Evolutionary conservation across 2,329 filamentous ascomycete species (phyloP).

Genomic region (Neophaeococcomyces mojaviensis): DNA sequence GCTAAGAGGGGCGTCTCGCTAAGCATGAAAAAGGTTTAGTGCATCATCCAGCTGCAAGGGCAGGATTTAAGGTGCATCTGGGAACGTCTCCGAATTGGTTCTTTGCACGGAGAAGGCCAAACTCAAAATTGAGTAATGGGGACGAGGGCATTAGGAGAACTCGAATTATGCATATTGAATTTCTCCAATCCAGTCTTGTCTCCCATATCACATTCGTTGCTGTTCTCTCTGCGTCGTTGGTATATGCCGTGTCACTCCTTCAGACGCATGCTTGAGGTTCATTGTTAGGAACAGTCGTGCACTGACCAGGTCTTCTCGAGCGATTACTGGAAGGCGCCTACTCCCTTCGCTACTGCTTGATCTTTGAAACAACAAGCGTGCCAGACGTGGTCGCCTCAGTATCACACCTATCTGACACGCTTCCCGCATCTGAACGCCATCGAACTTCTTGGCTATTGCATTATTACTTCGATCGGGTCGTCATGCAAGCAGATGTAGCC

Average conservation of each 20-base stretch:
- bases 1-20: background rate
- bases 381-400: background rate
- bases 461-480: background rate
- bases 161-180: background rate
- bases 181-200: background rate
- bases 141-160: constrained; percentile 5
- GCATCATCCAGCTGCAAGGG: background rate
- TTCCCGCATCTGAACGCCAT: background rate
- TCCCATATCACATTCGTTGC: background rate
- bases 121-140: constrained; percentile 7
- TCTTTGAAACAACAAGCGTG: constrained; percentile 5
- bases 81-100: background rate
- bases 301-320: background rate
- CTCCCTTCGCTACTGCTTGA: background rate
- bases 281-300: background rate
- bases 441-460: background rate
- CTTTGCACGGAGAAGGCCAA: background rate
- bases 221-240: background rate
- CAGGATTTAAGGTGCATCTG: background rate
- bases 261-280: background rate
- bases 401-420: background rate
- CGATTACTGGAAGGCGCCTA: constrained; percentile 3
- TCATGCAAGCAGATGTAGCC: background rate
- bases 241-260: background rate
- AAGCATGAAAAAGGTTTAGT: background rate